Evolutionary conservation across 768 basidiomycete species (phyloP).

Genomic region (Albatrellus ellisii): DNA sequence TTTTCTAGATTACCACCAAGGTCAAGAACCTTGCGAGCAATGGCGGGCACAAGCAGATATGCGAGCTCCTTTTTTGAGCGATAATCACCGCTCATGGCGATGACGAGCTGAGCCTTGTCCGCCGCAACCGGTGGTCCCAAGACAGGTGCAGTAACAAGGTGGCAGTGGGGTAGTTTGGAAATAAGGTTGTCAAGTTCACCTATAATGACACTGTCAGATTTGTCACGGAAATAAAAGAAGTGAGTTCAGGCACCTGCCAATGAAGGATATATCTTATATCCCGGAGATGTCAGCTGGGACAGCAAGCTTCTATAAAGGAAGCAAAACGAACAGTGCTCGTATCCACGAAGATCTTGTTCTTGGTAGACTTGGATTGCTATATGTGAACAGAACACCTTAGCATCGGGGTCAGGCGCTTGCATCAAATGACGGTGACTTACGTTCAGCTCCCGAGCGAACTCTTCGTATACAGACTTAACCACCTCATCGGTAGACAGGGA

Average conservation of each 20-base stretch:
- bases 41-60: constrained; percentile 64
- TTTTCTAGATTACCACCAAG: constrained; percentile 81
- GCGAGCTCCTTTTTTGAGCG: constrained; percentile 74
- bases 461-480: constrained; percentile 47
- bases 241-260: constrained; percentile 30
- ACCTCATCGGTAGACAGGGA: constrained; percentile 62
- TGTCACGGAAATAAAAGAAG: not conserved
- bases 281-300: constrained; percentile 1
- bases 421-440: constrained; percentile 22
- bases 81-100: constrained; percentile 71
- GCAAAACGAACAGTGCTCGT: constrained; percentile 58
- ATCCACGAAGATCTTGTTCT: constrained; percentile 70
- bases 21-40: constrained; percentile 68
- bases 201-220: constrained; percentile 14
- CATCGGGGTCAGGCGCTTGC: not conserved
- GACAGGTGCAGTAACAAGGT: constrained; percentile 65
- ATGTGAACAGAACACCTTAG: not conserved
- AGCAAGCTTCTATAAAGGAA: constrained; percentile 11
- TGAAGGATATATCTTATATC: constrained; percentile 37
- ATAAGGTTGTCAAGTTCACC: constrained; percentile 61
- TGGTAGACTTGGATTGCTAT: constrained; percentile 25
- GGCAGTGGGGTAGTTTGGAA: constrained; percentile 41
- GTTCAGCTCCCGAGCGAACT: constrained; percentile 45
- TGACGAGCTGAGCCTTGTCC: constrained; percentile 47
- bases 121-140: constrained; percentile 64